Evolutionary conservation across 1,284 basidiomycete species (phyloP), one percentile per base, ranked within the genome.

Genomic region (Cryptococcus sp.): DNA sequence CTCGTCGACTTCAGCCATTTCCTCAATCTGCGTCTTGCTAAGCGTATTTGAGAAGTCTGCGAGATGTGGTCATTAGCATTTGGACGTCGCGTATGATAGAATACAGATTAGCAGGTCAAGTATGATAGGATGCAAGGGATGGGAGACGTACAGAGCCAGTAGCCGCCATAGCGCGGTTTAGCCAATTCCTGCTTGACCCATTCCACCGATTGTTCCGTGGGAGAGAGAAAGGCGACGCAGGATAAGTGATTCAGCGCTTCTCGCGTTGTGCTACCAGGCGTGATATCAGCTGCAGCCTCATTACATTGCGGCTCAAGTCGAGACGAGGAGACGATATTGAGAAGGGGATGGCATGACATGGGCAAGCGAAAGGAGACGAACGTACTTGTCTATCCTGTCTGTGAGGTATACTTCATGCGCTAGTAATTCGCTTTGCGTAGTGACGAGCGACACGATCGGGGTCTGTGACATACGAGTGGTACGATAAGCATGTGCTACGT

Each of bases 351-450:
- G 42, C 16, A 25, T 25, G 25, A 17, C n/a, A 25, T 19, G 25
- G 30, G 35, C 22, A 15, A 4, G 13, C 10, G 17, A 40, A 17
- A 30, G 38, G 38, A 40, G 17, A 19, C n/a, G 7, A 20, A 65
- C 77, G 57, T 53, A 79, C 75, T 98, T 98, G 82, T 96, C 93
- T 74, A 99, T 91, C 58, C 93, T 85, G 80, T 99, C 96, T 1
- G 95, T 99, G 52, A 99, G 85, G 78, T 99, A 99, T 20, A 99
- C 91, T 75, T 99, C 93, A 68, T 98, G 92, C 3, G 91, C 86
- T n/a, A 99, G 82, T 22, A 99, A 83, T 11, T 88, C 88, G 3
- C 93, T 94, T 73, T 99, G 96, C 0, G 96, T 99, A 2, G 93
- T 88, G 4, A 93, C 91, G 8, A 97, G 84, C 2, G 94, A 98